Conservation (phyloP, 148 eudicot species). For the Dianthus caryophyllus region DNA sequence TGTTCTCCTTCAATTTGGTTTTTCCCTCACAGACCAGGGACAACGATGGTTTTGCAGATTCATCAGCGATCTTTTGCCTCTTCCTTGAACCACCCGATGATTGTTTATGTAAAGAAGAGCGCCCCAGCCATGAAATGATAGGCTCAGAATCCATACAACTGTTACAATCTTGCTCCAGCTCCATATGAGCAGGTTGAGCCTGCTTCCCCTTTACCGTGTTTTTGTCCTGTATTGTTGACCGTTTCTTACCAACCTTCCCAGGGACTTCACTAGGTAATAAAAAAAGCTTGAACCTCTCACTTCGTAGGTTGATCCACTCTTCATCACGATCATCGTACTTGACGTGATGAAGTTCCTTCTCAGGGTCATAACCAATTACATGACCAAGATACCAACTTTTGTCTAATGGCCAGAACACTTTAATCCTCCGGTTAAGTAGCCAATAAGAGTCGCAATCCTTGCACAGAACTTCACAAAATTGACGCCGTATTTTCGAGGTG, state of each 20-base stretch:
- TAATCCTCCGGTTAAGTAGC: constrained; percentile 72
- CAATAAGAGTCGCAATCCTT: constrained; percentile 58
- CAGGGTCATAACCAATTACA: constrained; percentile 62
- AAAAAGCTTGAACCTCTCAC: constrained; percentile 81
- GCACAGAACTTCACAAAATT: constrained; percentile 63
- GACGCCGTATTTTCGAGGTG: constrained; percentile 50
- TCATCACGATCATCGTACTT: constrained; percentile 91
- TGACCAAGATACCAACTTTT: constrained; percentile 86
- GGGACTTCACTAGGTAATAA: constrained; percentile 81
- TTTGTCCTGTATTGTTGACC: constrained; percentile 21
- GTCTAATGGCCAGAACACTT: constrained; percentile 92
- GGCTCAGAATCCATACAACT: constrained; percentile 72
- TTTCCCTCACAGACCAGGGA: constrained; percentile 32
- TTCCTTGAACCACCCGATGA: constrained; percentile 38
- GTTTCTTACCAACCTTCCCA: constrained; percentile 31
- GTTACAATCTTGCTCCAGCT: constrained; percentile 30
- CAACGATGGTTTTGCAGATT: constrained; percentile 24
- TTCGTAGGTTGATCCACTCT: constrained; percentile 79
- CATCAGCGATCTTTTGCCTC: constrained; percentile 37
- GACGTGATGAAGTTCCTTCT: constrained; percentile 66
- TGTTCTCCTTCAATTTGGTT: constrained; percentile 22
- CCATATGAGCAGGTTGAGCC: constrained; percentile 26
- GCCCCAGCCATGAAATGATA: constrained; percentile 74
- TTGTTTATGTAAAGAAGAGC: constrained; percentile 55
- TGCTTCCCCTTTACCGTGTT: constrained; percentile 19